A percentile compares a stretch with the other conserved stretches of the same genome.
phyloP scores from a whole-genome alignment of 176 grass and related monocot species.

The Eleusine indica region DNA sequence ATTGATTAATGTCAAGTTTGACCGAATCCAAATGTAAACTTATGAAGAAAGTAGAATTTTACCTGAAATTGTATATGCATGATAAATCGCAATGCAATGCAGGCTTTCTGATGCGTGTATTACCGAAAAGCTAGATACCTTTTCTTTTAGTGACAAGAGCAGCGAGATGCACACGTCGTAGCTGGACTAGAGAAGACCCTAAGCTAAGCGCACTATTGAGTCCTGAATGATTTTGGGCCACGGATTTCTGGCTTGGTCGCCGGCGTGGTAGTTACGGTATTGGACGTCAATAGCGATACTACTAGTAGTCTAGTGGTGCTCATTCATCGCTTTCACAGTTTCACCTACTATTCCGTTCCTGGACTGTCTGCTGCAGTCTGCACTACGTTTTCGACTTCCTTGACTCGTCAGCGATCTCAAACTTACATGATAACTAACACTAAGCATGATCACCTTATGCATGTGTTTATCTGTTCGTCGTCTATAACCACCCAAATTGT shows the following conservation, averaged over 20 bases:
- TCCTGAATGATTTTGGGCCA: conserved; percentile 9
- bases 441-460: not conserved
- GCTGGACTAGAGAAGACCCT: conserved; percentile 27
- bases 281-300: conserved; percentile 2
- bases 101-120: not conserved
- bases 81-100: too few species aligned
- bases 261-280: conserved; percentile 39
- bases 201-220: conserved; percentile 23
- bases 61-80: not conserved
- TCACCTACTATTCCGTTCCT: not conserved
- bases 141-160: not conserved
- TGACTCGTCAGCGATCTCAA: not conserved
- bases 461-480: not conserved
- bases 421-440: not conserved
- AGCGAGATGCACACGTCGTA: not conserved
- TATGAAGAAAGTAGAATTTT: not conserved
- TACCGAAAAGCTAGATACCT: not conserved
- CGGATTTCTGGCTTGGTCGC: conserved; percentile 17
- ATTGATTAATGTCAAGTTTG: too few species aligned
- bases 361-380: not conserved
- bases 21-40: too few species aligned
- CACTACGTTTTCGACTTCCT: not conserved
- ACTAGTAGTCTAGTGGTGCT: not conserved
- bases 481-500: not conserved
- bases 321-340: conserved; percentile 22